Evolutionary conservation across 129 eudicot species (phyloP), one percentile per base, ranked within the genome.

Genomic region (Silybum marianum): DNA sequence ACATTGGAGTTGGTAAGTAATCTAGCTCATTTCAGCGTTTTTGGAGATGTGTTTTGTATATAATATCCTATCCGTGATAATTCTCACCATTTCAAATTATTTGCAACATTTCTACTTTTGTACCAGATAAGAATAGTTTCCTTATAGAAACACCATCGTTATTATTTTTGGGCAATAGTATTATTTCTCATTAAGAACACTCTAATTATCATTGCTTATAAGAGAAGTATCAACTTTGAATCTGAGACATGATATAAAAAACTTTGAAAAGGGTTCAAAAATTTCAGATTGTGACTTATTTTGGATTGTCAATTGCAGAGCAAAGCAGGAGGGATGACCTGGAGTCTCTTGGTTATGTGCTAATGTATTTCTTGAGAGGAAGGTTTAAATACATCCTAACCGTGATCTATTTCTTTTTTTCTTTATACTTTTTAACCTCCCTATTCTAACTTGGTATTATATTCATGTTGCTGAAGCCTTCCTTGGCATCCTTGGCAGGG

Each of bases 401-500:
- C 6, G 18, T 40, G 76, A 66, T 32, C 80, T 26, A 0, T 14
- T 12, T 32, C 58, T 26, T 69, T 30, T 51, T 24, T 21, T 26
- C 22, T 63, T 63, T 6, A 14, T 54, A 25, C 21, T 71, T 21
- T 44, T 68, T 2, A 40, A 77, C 14, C n/a, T 75, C 30, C 7
- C 0, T 2, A 24, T 76, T 44, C 63, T 83, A 32, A 77, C 34
- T 67, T 23, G 12, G 48, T 38, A 71, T 13, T 74, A 23, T 78
- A 38, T 78, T 75, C 40, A 42, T 75, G 80, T 69, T 62, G 75
- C 39, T 80, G 63, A 73, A 90, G 93, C 68, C 91, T 90, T 83
- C 93, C 93, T 39, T n/a, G n/a, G n/a, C n/a, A n/a, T n/a, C n/a
- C n/a, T n/a, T 90, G 93, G 93, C 93, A 90, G 88, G 93, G 93